Base-by-base conservation (phyloP, 768 basidiomycete genomes). In the Albatrellus ellisii region DNA sequence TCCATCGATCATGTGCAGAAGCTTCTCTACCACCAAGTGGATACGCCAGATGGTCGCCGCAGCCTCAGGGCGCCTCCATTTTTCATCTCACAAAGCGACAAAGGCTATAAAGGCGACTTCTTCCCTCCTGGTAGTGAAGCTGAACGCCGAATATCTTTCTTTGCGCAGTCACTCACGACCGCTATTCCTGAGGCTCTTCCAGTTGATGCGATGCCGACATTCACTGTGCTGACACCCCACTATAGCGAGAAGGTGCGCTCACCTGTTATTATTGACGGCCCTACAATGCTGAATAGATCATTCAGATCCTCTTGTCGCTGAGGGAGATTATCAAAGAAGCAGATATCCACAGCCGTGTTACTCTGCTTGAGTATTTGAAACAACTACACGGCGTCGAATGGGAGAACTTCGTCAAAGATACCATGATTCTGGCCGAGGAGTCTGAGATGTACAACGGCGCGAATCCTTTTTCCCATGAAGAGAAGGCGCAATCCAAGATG, bases 321-420 rank as follows among this genome's bases (percentile, higher is more conserved):
- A 78, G 95, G 47, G 95, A 98, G 62, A 99, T 99, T 58, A 99
- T 99, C 55, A 82, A 94, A 50, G 94, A 99, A 62, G 91, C 97
- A 58, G 91, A 98, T 60, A 87, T 94, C 61, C 84, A 91, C 60
- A 88, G 90, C 22, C 86, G 94, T 27, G 95, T 99, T 45, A 98
- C 95, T 20, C 77, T 98, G 22, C 69, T 99, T 31, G 95, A 97
- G 62, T 99, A 98, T 65, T 71, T 99, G 53, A 99, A 99, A 63
- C 95, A 98, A 58, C 75, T 99, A 28, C 95, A 99, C 57, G 86
- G 91, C 4, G 69, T 98, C 53, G 95, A 99, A 59, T 99, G 95
- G 95, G 89, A 94, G 62, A 98, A 99, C 61, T 98, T 99, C 49
- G 95, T 99, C 53, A 91, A 90, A 68, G 95, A 99, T 59, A 99